Evolutionary conservation across 2,329 filamentous ascomycete species (phyloP).

Genomic region (Ophiostoma fasciatum): DNA sequence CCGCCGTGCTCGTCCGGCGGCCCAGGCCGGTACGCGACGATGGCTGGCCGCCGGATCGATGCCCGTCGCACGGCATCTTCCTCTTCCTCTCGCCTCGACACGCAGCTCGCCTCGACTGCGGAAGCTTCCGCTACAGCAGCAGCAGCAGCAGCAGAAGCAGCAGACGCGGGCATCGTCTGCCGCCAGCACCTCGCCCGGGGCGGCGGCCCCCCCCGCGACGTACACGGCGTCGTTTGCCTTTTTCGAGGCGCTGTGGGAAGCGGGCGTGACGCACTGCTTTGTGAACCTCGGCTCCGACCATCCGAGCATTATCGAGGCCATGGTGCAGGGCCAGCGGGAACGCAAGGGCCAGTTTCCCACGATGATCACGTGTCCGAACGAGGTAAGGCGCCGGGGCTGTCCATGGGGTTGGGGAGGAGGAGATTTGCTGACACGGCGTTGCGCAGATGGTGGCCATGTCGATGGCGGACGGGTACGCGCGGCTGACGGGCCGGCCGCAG

Average conservation of each 20-base stretch:
- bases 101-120: no score
- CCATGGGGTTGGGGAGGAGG: no score
- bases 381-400: slow-evolving; percentile 36
- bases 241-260: slow-evolving; percentile 67
- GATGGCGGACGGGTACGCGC: slow-evolving; percentile 60
- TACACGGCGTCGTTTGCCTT: slow-evolving; percentile 72
- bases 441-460: slow-evolving; percentile 62
- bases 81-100: no score
- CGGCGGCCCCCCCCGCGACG: slow-evolving; percentile 19
- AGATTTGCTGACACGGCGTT: no score
- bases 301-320: slow-evolving; percentile 60
- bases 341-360: slow-evolving; percentile 45
- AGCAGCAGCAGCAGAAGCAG: no score
- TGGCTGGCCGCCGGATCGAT: no score
- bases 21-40: no score
- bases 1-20: no score
- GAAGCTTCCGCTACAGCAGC: no score
- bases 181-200: background rate
- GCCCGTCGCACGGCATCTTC: no score
- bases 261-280: slow-evolving; percentile 42
- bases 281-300: slow-evolving; percentile 49
- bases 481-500: slow-evolving; percentile 50
- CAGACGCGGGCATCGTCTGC: no score
- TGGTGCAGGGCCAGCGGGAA: slow-evolving; percentile 55
- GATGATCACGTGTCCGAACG: slow-evolving; percentile 60